A percentile compares a stretch with the other conserved stretches of the same genome.
phyloP scores from a whole-genome alignment of 805 yeast genomes.

The Candida methanosorbosa region DNA sequence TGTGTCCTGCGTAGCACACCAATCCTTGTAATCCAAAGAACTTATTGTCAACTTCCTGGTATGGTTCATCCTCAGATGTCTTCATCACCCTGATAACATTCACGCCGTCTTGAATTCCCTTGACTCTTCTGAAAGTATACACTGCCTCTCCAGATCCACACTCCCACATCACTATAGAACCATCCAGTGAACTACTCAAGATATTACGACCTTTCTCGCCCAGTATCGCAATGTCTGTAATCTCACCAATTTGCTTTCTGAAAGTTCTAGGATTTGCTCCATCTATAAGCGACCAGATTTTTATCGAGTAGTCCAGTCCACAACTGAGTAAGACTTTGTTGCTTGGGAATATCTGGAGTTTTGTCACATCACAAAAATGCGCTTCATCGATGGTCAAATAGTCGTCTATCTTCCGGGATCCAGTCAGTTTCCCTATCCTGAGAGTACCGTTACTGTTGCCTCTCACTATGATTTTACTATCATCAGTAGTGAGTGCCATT shows the following conservation, averaged over 20 bases:
- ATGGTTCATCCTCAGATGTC: not conserved
- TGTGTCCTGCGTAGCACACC: conserved; percentile 30
- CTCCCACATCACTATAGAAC: conserved; percentile 59
- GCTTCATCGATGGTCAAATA: conserved; percentile 27
- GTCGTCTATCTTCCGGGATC: too few relatives aligned
- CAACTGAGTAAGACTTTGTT: conserved; percentile 50
- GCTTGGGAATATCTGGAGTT: conserved; percentile 50
- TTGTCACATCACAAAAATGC: conserved; percentile 40
- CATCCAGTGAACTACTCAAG: conserved; percentile 46
- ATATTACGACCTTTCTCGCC: conserved; percentile 68
- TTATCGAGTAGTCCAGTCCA: conserved; percentile 50
- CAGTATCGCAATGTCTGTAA: conserved; percentile 42
- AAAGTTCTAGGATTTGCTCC: conserved; percentile 44
- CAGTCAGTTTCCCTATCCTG: conserved; percentile 4
- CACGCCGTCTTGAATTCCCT: conserved; percentile 27
- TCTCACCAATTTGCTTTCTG: conserved; percentile 36
- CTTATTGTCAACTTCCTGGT: conserved; percentile 1
- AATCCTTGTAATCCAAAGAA: conserved; percentile 45
- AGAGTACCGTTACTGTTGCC: conserved; percentile 12
- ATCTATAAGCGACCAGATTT: conserved; percentile 48
- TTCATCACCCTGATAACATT: conserved; percentile 16
- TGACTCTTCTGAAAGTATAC: conserved; percentile 29
- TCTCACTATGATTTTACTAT: conserved; percentile 2
- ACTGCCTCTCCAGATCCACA: conserved; percentile 46
- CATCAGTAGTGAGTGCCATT: conserved; percentile 5